A percentile compares a stretch with the other conserved stretches of the same genome.
These are phyloP conservation scores for Phytophthora aleatoria DNA, from an alignment of 352 stramenopile species.

Conservation along the genomic window DNA sequence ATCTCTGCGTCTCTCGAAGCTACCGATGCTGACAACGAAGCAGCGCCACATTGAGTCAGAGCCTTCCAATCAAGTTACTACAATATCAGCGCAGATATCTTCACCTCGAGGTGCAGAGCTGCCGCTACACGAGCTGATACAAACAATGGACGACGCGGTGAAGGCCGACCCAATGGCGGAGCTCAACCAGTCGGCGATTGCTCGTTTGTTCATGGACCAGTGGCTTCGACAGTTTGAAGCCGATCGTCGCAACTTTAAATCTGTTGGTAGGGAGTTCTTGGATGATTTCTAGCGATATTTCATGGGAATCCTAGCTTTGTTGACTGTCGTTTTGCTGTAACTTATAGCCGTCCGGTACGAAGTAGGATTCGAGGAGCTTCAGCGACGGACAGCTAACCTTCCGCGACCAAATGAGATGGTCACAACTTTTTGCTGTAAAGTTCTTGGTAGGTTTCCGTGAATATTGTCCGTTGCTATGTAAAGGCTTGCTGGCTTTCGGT, in stretches of 20 bases:
- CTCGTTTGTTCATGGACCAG: constrained; percentile 61
- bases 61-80: constrained; percentile 16
- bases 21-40: constrained; percentile 20
- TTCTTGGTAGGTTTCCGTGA: constrained; percentile 10
- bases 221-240: constrained; percentile 67
- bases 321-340: neutral
- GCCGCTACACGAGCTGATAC: constrained; percentile 60
- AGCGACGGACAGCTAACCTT: constrained; percentile 59
- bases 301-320: neutral
- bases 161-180: constrained; percentile 52
- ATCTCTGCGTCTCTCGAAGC: constrained; percentile 44
- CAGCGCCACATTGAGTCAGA: neutral
- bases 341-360: constrained; percentile 62
- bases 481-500: neutral
- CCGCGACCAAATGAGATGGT: constrained; percentile 61
- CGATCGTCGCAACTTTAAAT: constrained; percentile 62
- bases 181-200: constrained; percentile 58
- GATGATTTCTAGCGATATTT: neutral
- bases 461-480: neutral
- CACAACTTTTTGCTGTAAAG: constrained; percentile 60
- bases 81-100: neutral
- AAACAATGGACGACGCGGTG: constrained; percentile 55
- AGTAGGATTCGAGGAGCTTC: constrained; percentile 67
- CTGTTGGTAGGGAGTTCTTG: constrained; percentile 42
- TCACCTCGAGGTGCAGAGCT: constrained; percentile 15